Base-by-base conservation (phyloP, 371 early-diverging fungal species). In the Furculomyces boomerangus region DNA sequence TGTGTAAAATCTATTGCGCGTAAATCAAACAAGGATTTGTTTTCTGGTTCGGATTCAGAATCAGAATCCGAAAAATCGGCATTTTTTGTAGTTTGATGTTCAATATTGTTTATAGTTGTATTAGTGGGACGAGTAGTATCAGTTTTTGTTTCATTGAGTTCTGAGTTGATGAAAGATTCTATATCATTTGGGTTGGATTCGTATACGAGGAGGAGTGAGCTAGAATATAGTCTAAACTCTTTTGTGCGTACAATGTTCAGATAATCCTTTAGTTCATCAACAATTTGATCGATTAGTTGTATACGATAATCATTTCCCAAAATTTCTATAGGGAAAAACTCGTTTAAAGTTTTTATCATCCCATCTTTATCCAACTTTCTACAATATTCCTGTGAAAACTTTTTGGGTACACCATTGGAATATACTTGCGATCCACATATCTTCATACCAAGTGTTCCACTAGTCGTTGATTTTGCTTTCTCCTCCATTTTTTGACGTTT, bases 1-100 rank as follows among this genome's bases (percentile, higher is more conserved):
- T 82, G 87, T 1, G 77, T 82, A 78, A 86, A 86, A 61, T 88
- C 88, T 50, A 88, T 84, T 29, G 79, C 48, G 3, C 79, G 71
- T 57, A 84, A 60, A 55, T 85, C 81, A 35, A 79, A 54, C 44
- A 76, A 68, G 25, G 22, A 30, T n/a, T 44, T 58, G 0, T 61
- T 20, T 16, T 10, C 5, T 7, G 7, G 16, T 5, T 5, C 8
- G 7, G 43, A 43, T n/a, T 10, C 10, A 22, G n/a, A 5, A 43
- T 43, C 43, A 22, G n/a, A n/a, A 13, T 43, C 43, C n/a, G n/a
- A n/a, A n/a, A n/a, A n/a, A n/a, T n/a, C 66, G 37, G 60, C 56
- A 59, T 67, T 63, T 30, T 58, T 60, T 0, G 62, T 59, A 7
- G 66, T 5, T 8, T 53, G 30, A 26, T 31, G 13, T n/a, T 53